These are phyloP conservation scores for Kwoniella europaea DNA, from an alignment of 768 basidiomycete genomes.

Conservation along the genomic window DNA sequence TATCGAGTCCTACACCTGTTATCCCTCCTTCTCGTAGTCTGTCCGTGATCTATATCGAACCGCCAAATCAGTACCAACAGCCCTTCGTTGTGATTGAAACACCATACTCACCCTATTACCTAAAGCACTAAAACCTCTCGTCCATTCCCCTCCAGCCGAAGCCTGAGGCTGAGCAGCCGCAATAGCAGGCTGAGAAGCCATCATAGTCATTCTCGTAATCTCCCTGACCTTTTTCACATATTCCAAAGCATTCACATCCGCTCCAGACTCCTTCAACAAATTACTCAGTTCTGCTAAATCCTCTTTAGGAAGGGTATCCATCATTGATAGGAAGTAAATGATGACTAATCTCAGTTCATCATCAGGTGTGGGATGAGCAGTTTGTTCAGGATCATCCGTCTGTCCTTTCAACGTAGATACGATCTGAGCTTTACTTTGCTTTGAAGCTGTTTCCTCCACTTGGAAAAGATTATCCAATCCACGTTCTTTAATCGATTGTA, in stretches of 20 bases:
- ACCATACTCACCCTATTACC: conserved; percentile 77
- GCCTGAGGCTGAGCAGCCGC: conserved; percentile 65
- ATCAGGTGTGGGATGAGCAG: conserved; percentile 67
- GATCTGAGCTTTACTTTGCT: conserved; percentile 81
- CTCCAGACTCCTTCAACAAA: conserved; percentile 80
- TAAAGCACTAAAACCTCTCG: conserved; percentile 90
- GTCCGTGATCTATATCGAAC: conserved; percentile 75
- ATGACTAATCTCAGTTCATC: conserved; percentile 94
- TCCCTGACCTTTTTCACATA: conserved; percentile 89
- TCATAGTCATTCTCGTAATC: conserved; percentile 86
- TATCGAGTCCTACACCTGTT: conserved; percentile 70
- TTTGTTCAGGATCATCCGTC: conserved; percentile 65
- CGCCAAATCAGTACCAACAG: background rate
- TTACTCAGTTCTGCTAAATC: conserved; percentile 86
- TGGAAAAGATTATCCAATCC: conserved; percentile 97
- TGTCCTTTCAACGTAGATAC: conserved; percentile 79
- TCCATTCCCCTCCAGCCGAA: conserved; percentile 73
- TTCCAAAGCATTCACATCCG: conserved; percentile 76
- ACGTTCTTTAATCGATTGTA: conserved; percentile 93
- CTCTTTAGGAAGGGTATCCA: conserved; percentile 81
- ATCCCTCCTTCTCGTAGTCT: conserved; percentile 89
- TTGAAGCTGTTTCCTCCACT: conserved; percentile 85
- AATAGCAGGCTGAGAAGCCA: conserved; percentile 65
- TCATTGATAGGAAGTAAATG: conserved; percentile 90
- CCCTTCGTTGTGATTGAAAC: background rate